Base-by-base conservation (phyloP, 1,139 yeast species). In the Hansenula sp. region DNA sequence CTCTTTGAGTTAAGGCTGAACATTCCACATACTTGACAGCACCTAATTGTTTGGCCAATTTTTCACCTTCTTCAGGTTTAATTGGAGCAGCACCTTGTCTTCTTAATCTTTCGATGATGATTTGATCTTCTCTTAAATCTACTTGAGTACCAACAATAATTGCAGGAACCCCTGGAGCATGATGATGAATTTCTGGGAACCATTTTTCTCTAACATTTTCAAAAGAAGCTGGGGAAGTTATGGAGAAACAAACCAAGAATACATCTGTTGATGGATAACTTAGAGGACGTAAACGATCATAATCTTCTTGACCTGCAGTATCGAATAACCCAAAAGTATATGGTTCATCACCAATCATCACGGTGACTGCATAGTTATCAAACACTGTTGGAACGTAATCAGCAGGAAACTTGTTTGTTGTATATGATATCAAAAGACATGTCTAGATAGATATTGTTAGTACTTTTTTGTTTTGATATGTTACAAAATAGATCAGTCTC, bases 241-340 rank as follows among this genome's bases (percentile, higher is more conserved):
- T 96, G 42, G 95, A 84, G 68, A 91, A 91, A 68, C 98, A 91
- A 44, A 90, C 96, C 58, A 93, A 76, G 64, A 93, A 93, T 40
- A 93, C 96, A 65, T 91, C 98, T 15, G 99, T 93, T 46, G 94
- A 93, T 19, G 99, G 98, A 67, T 93, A 93, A 47, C 96, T 85
- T 58, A 93, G 77, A 11, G 99, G 99, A 70, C 99, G 87, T 63
- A 93, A 74, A 64, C 99, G 79, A 69, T 93, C 99, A 67, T 93
- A 93, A 73, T 93, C 98, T 76, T 91, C 98, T 73, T 93, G 99
- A 38, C 99, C 99, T 18, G 99, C 98, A 38, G 99, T 93, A 72
- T 93, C 99, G 63, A 91, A 93, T 51, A 93, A 74, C 15, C 98
- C 98, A 60, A 93, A 79, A 19, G 97, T 93, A 67, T 89, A 91